Conservation (phyloP, 371 early-diverging fungal genomes). For the Rhizopus sp. region DNA sequence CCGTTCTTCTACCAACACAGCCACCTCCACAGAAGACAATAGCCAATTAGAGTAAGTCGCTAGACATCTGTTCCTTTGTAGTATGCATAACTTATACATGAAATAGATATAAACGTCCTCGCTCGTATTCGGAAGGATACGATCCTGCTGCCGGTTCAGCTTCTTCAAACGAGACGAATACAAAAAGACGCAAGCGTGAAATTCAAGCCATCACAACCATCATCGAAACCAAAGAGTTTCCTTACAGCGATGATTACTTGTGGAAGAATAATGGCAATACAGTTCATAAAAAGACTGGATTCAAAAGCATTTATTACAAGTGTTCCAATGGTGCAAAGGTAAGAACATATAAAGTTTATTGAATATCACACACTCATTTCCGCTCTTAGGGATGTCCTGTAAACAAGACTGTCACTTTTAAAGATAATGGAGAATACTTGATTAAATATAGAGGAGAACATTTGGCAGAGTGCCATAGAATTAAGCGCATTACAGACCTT, state of each 20-base stretch:
- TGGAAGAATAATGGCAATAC: conserved; percentile 67
- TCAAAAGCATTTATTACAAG: conserved; percentile 58
- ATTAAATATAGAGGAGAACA: conserved; percentile 59
- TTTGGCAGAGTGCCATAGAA: conserved; percentile 42
- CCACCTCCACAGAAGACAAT: not conserved
- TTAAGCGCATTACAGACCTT: conserved; percentile 34
- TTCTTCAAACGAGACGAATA: conserved; percentile 7
- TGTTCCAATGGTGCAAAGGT: conserved; percentile 45
- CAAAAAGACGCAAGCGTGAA: conserved; percentile 54
- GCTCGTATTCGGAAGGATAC: not conserved
- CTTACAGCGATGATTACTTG: conserved; percentile 49
- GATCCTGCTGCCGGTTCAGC: conserved; percentile 18
- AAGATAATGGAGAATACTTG: conserved; percentile 48
- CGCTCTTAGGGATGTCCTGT: conserved; percentile 36
- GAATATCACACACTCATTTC: not conserved
- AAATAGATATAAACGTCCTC: not conserved
- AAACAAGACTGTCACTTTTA: conserved; percentile 59
- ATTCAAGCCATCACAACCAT: conserved; percentile 59
- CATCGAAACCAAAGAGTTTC: conserved; percentile 53
- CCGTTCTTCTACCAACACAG: not conserved
- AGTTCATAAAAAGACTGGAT: conserved; percentile 53
- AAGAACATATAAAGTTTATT: not conserved
- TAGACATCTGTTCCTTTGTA: not conserved
- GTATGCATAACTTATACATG: not conserved
- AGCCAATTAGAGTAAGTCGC: not conserved